Evolutionary conservation across 768 basidiomycete genomes (phyloP), one percentile per base, ranked within the genome.

Genomic region (Suillus variegatus): DNA sequence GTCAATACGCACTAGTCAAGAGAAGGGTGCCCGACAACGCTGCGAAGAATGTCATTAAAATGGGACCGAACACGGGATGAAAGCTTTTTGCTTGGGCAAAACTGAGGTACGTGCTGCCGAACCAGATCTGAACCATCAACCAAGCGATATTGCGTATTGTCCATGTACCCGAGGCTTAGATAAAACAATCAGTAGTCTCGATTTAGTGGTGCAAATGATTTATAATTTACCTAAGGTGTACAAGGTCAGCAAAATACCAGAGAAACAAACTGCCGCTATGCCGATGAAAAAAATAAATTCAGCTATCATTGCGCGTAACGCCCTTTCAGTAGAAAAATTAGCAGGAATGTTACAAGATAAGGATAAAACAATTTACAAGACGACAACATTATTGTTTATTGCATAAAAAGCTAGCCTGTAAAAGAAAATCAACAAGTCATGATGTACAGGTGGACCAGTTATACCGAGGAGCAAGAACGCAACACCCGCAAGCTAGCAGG

Each of bases 41-140:
- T 47, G 93, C 91, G 71, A 93, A 95, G 16, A 82, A 77, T 3
- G 90, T 88, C 91, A 94, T 93, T 56, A 93, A 76, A 47, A 92
- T 84, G 0, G 92, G 91, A 2, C 92, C 92, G 63, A 93, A 89
- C 2, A 94, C 68, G 6, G 85, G 86, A 74, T 87, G 88, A 69
- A 89, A 89, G 66, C 83, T 86, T 52, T 82, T 75, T 0, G 87
- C 85, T 69, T 87, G 80, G 9, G 69, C 77, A 68, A 88, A 88
- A 61, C 80, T 84, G 36, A 93, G 77, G 70, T 83, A 90, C 3
- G 86, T 89, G 69, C 90, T 91, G 0, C 92, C 92, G 66, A 94
- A 93, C 92, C 93, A 94, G 38, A 94, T 92, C 65, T 93, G 89
- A 3, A 91, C 84, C 88, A 94, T 89, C 12, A 94, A 76, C 93